Evolutionary conservation across 768 basidiomycete species (phyloP).

Genomic region (Udeniomyces megalosporus): DNA sequence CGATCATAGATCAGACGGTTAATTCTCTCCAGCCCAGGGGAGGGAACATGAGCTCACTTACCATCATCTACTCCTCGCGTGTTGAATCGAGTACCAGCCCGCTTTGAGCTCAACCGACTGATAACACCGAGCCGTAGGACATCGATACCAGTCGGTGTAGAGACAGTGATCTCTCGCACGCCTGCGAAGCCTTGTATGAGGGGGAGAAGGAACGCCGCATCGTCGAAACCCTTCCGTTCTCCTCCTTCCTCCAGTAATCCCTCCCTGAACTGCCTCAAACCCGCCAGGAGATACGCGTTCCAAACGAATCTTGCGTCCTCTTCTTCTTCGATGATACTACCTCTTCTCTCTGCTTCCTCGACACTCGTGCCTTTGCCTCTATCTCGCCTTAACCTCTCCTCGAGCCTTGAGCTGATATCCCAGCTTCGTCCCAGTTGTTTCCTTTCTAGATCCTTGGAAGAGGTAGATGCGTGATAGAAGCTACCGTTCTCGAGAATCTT

Average conservation of each 20-base stretch:
- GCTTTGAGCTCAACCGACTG: constrained; percentile 77
- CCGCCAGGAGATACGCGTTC: constrained; percentile 81
- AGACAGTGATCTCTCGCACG: constrained; percentile 54
- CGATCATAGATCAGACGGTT: too few relatives aligned
- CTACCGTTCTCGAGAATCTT: constrained; percentile 82
- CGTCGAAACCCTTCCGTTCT: constrained; percentile 60
- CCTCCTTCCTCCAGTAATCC: constrained; percentile 45
- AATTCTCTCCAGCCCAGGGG: too few relatives aligned
- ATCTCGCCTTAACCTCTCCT: constrained; percentile 46
- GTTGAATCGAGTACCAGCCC: constrained; percentile 94
- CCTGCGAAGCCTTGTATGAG: constrained; percentile 91
- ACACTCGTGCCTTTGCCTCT: constrained; percentile 24
- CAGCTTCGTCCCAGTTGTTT: too few relatives aligned
- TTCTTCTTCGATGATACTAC: constrained; percentile 22
- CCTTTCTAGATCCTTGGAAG: constrained; percentile 33
- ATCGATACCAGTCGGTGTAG: constrained; percentile 55
- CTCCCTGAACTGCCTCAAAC: constrained; percentile 73
- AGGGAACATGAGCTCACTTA: too few relatives aligned
- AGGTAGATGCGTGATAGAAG: constrained; percentile 66
- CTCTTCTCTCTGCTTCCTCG: not conserved
- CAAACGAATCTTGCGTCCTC: constrained; percentile 56
- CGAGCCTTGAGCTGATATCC: constrained; percentile 75
- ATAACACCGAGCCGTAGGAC: constrained; percentile 64
- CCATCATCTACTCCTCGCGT: constrained; percentile 84
- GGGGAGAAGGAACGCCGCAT: constrained; percentile 69